Conservation (phyloP, 176 grass and related monocot species). For the Carex kokanica region DNA sequence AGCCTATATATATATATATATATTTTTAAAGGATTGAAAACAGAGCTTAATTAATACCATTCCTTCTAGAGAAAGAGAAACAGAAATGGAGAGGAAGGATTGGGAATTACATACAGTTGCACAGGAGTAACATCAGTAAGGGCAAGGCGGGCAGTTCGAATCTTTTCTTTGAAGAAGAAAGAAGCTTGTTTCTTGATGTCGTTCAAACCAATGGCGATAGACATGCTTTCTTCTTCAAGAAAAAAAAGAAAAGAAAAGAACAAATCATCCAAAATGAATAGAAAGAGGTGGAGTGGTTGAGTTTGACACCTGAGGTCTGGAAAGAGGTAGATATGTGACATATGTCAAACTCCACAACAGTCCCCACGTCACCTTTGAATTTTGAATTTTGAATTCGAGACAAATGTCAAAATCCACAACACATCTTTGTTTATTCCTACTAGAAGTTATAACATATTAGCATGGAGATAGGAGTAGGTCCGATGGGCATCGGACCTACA, state of each 20-base stretch:
- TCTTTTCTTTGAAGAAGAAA: constrained; percentile 80
- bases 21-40: not conserved
- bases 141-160: constrained; percentile 76
- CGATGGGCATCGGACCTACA: too few species aligned
- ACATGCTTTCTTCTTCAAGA: not conserved
- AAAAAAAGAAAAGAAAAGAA: too few species aligned
- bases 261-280: not conserved
- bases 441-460: too few species aligned
- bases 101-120: constrained; percentile 44
- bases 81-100: not conserved
- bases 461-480: too few species aligned
- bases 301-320: not conserved
- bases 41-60: not conserved
- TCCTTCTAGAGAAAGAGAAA: not conserved
- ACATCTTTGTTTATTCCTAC: too few species aligned
- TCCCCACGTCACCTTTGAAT: too few species aligned
- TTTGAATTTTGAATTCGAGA: too few species aligned
- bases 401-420: too few species aligned
- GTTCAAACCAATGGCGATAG: constrained; percentile 17
- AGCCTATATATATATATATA: constrained; percentile 58
- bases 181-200: constrained; percentile 91
- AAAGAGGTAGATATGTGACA: too few species aligned
- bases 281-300: not conserved
- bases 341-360: too few species aligned
- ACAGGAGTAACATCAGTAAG: constrained; percentile 90